These are phyloP conservation scores for Paecilomyces sp. DNA, from an alignment of 2,329 filamentous ascomycete species.

Conservation along the genomic window DNA sequence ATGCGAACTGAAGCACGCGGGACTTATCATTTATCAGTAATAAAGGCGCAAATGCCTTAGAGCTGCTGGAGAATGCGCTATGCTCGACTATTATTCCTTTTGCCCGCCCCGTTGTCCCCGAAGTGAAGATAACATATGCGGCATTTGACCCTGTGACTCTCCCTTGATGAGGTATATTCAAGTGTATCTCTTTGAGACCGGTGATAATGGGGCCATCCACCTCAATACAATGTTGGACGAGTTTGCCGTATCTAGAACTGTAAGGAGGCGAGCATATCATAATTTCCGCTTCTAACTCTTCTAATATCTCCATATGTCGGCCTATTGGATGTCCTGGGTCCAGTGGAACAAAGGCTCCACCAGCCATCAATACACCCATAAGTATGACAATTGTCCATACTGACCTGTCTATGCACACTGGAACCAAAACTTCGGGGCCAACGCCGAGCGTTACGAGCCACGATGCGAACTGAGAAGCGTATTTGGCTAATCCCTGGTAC, in stretches of 20 bases:
- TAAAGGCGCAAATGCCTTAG: constrained; percentile 21
- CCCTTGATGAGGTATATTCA: constrained; percentile 11
- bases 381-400: constrained; percentile 26
- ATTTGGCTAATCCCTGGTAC: constrained; percentile 19
- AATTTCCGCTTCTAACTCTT: constrained; percentile 22
- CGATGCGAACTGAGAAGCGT: constrained; percentile 22
- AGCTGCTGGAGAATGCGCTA: constrained; percentile 23
- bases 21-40: constrained; percentile 16
- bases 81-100: constrained; percentile 33
- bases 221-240: constrained; percentile 23
- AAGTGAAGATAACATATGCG: constrained; percentile 30
- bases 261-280: constrained; percentile 27
- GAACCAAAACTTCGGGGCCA: constrained; percentile 23
- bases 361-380: constrained; percentile 25
- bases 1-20: constrained; percentile 37
- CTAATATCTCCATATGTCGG: constrained; percentile 25
- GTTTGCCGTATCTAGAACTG: constrained; percentile 17
- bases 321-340: constrained; percentile 27
- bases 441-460: constrained; percentile 25
- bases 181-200: constrained; percentile 7
- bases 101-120: constrained; percentile 29
- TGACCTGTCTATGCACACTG: constrained; percentile 28
- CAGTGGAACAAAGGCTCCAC: constrained; percentile 26
- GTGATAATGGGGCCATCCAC: constrained; percentile 25
- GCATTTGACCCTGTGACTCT: constrained; percentile 17